phyloP scores from a whole-genome alignment of 176 grass and related monocot species.

The Triticum aestivum region DNA sequence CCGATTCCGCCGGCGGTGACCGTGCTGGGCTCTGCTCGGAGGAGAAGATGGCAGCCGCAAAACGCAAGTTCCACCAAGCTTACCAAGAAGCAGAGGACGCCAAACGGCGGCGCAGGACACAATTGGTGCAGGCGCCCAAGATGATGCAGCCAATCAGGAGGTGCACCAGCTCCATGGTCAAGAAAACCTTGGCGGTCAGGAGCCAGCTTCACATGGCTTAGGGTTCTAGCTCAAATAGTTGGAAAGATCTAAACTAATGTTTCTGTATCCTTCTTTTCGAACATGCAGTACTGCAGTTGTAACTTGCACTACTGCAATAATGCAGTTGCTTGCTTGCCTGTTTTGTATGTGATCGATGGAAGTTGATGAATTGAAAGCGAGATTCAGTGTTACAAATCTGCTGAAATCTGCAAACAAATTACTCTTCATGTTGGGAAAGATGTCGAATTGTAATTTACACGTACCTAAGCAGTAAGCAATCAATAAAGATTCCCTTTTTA shows the following conservation, averaged over 20 bases:
- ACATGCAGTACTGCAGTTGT: background rate
- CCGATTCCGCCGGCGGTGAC: background rate
- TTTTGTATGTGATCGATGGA: background rate
- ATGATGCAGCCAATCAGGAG: no score
- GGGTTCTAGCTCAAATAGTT: background rate
- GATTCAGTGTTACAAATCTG: background rate
- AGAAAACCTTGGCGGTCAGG: background rate
- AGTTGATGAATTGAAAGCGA: background rate
- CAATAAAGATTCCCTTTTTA: background rate
- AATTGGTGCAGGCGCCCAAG: background rate
- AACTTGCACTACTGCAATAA: background rate
- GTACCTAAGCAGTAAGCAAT: background rate
- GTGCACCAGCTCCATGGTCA: background rate
- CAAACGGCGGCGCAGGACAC: background rate
- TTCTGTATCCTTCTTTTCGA: background rate
- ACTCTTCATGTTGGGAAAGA: background rate
- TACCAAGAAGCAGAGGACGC: background rate
- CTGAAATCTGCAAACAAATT: background rate
- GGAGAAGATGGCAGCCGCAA: background rate
- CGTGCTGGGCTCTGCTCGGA: background rate
- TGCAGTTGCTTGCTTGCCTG: background rate
- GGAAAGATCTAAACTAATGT: no score
- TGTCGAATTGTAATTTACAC: background rate
- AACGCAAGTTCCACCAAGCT: background rate
- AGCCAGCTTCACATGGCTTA: background rate